These are phyloP conservation scores for Cadophora sp. DNA, from an alignment of 2,329 filamentous ascomycete species.

Conservation along the genomic window DNA sequence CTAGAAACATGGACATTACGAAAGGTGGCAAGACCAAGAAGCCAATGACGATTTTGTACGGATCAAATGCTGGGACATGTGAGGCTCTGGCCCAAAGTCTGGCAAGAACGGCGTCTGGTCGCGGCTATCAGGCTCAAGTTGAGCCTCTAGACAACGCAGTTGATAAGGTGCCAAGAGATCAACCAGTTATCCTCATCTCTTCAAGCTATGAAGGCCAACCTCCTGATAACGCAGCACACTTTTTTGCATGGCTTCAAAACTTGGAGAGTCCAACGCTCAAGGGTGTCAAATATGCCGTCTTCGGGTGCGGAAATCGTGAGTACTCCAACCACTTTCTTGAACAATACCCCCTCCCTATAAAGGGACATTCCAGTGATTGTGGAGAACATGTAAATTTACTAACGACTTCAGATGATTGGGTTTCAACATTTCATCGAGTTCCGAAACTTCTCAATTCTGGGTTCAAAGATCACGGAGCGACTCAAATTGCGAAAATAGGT, in stretches of 20 bases:
- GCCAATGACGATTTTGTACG: constrained; percentile 68
- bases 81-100: constrained; percentile 70
- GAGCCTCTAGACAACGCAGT: constrained; percentile 66
- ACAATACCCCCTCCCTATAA: neutral
- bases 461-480: constrained; percentile 19
- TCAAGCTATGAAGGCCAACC: constrained; percentile 78
- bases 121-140: constrained; percentile 62
- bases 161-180: constrained; percentile 62
- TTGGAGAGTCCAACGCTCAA: constrained; percentile 49
- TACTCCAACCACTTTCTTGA: constrained; percentile 39
- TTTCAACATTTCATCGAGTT: constrained; percentile 69
- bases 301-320: constrained; percentile 65
- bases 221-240: constrained; percentile 72
- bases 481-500: constrained; percentile 20
- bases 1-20: neutral
- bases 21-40: constrained; percentile 25
- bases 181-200: constrained; percentile 70
- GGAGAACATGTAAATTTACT: neutral
- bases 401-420: constrained; percentile 54
- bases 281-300: constrained; percentile 69
- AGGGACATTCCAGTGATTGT: neutral
- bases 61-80: constrained; percentile 79
- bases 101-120: constrained; percentile 60
- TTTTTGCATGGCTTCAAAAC: constrained; percentile 68
- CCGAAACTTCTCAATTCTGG: constrained; percentile 63